These are phyloP conservation scores for Cutaneotrichosporon arboriforme DNA, from an alignment of 1,284 basidiomycete species.

Conservation along the genomic window DNA sequence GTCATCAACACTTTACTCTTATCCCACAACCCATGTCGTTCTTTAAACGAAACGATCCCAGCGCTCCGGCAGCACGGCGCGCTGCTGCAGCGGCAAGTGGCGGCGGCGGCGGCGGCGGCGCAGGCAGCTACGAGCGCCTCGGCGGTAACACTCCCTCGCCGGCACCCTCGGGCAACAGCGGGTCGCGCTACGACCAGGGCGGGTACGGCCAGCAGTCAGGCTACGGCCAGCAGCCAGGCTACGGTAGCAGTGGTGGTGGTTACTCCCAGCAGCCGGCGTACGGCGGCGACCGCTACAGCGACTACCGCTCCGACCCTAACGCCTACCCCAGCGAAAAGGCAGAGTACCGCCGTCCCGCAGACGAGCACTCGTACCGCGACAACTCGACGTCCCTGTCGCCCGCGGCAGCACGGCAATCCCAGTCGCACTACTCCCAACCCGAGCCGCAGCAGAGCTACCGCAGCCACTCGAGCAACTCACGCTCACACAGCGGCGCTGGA, in stretches of 20 bases:
- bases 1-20: too few relatives aligned
- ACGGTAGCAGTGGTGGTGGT: constrained; percentile 3
- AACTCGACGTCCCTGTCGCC: too few relatives aligned
- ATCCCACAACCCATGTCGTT: constrained; percentile 3
- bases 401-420: too few relatives aligned
- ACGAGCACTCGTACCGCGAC: background rate
- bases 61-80: constrained; percentile 34
- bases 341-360: constrained; percentile 8
- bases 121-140: constrained; percentile 21
- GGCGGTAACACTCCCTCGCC: constrained; percentile 12
- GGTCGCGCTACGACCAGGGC: background rate
- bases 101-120: constrained; percentile 24
- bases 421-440: too few relatives aligned
- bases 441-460: background rate
- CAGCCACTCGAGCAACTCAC: background rate
- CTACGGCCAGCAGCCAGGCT: constrained; percentile 6
- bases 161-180: constrained; percentile 19
- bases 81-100: constrained; percentile 13
- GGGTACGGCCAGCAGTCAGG: constrained; percentile 4
- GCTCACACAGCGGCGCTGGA: background rate
- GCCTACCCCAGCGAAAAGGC: constrained; percentile 18
- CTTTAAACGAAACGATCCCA: constrained; percentile 44
- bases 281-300: background rate
- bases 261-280: background rate
- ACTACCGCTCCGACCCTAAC: background rate